Base-by-base conservation (phyloP, 176 grass and related monocot genomes). In the Tuctoria greenei region DNA sequence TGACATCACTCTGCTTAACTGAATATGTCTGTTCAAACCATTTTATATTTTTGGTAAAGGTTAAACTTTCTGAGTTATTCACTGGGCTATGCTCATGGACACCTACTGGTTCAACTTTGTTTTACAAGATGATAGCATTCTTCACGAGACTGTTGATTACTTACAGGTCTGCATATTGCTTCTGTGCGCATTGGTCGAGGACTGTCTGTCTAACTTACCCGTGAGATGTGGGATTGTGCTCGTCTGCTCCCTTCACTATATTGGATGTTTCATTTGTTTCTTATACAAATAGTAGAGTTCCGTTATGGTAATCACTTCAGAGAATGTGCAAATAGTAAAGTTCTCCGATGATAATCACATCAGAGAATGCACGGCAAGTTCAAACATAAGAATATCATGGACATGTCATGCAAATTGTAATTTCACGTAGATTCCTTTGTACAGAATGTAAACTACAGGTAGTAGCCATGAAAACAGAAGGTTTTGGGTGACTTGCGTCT, bases 361-460 rank as follows among this genome's bases (percentile, higher is more conserved):
- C 15, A 52, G 57, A 72, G 62, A 83, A 72, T 25, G 13, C 26
- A 0, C 0, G 3, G 4, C 6, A 9, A 45, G 61, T 49, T 28
- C 12, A 44, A 49, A 61, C 16, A 51, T 28, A 24, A 67, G 43
- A 26, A 74, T 34, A 41, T 6, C 10, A 0, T 67, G 27, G 8
- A 11, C 40, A 64, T 17, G 2, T 6, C 8, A 20, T 75, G 64
- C 75, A 63, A 61, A 86, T 69, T 56, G 10, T 54, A 51, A 40
- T 61, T 35, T 37, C 38, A 37, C 52, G 8, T 64, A 57, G 72
- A 71, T 35, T 44, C 18, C 20, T 23, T 16, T 65, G 73, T 66
- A 72, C 12, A 87, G 17, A 54, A 50, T 86, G 45, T 65, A 57
- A 57, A 56, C 55, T 26, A 12, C 10, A 58, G 23, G 1, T 58